phyloP scores from a whole-genome alignment of 2,329 filamentous ascomycete genomes.

The Pezicula neosporulosa region DNA sequence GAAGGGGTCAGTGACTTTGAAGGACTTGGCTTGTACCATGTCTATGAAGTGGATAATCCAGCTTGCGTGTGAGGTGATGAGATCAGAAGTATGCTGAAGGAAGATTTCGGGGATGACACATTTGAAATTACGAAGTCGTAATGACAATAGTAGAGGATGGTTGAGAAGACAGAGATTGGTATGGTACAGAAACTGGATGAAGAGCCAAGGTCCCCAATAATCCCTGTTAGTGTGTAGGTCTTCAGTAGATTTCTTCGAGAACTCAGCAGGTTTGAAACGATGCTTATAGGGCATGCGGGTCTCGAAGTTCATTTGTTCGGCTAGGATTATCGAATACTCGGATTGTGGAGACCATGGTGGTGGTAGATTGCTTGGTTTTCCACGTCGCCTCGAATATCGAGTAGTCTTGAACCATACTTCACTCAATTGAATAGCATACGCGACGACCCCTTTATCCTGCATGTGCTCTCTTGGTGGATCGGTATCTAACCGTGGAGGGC shows the following conservation, averaged over 20 bases:
- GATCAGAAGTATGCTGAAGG: conserved; percentile 48
- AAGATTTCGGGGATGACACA: conserved; percentile 51
- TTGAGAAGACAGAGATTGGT: conserved; percentile 50
- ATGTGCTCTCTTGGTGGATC: conserved; percentile 14
- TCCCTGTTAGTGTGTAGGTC: conserved; percentile 41
- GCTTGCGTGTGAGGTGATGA: conserved; percentile 45
- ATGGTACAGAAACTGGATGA: conserved; percentile 49
- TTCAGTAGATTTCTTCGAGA: conserved; percentile 36
- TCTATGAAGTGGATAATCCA: conserved; percentile 52
- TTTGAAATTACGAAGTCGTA: conserved; percentile 48
- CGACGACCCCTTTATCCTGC: conserved; percentile 37
- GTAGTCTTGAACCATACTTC: conserved; percentile 45
- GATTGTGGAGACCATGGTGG: conserved; percentile 47
- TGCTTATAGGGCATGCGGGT: conserved; percentile 46
- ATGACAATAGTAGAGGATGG: conserved; percentile 48
- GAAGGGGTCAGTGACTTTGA: conserved; percentile 43
- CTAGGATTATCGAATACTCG: conserved; percentile 46
- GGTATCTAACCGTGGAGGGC: neutral
- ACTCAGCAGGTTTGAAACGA: conserved; percentile 45
- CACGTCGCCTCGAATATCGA: conserved; percentile 41
- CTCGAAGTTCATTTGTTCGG: conserved; percentile 48
- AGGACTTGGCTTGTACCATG: conserved; percentile 39
- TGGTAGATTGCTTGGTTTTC: conserved; percentile 38
- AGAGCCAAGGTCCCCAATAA: conserved; percentile 51
- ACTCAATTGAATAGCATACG: conserved; percentile 41